Percentiles rank a stretch among this genome's conserved stretches.
Conservation (phyloP, 2,329 filamentous ascomycete genomes). For the Cladosporium sp. region DNA sequence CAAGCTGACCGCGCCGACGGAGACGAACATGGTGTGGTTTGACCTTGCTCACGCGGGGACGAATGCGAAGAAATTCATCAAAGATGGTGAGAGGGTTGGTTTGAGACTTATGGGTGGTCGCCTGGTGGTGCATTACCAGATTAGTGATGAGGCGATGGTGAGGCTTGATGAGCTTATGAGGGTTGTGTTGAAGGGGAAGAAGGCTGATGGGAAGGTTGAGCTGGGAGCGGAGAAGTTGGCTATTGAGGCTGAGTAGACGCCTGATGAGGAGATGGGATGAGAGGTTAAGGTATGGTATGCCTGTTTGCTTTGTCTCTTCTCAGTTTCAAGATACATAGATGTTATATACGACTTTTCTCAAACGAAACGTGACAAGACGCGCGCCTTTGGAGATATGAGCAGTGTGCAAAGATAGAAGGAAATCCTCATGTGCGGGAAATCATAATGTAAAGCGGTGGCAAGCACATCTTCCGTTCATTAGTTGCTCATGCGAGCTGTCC, state of each 20-base stretch:
- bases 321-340: too few relatives aligned
- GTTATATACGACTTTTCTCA: too few relatives aligned
- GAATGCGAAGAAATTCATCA: conserved; percentile 48
- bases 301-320: background rate
- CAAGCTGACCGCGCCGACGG: conserved; percentile 61
- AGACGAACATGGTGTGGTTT: conserved; percentile 93
- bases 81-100: conserved; percentile 53
- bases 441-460: too few relatives aligned
- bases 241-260: conserved; percentile 9
- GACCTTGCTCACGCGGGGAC: conserved; percentile 61
- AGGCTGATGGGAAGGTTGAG: conserved; percentile 22
- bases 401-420: too few relatives aligned
- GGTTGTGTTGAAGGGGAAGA: conserved; percentile 28
- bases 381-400: too few relatives aligned
- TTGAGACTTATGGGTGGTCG: conserved; percentile 54
- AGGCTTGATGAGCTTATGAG: conserved; percentile 54
- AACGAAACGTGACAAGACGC: too few relatives aligned
- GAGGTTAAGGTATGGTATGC: too few relatives aligned
- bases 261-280: too few relatives aligned
- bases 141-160: conserved; percentile 59
- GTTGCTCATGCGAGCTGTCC: too few relatives aligned
- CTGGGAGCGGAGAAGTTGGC: conserved; percentile 18
- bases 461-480: too few relatives aligned
- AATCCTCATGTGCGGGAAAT: too few relatives aligned
- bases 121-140: conserved; percentile 68